Percentiles rank a stretch among this genome's conserved stretches.
These are phyloP conservation scores for Prinsepia uniflora DNA, from an alignment of 306 rosid species.

Conservation along the genomic window DNA sequence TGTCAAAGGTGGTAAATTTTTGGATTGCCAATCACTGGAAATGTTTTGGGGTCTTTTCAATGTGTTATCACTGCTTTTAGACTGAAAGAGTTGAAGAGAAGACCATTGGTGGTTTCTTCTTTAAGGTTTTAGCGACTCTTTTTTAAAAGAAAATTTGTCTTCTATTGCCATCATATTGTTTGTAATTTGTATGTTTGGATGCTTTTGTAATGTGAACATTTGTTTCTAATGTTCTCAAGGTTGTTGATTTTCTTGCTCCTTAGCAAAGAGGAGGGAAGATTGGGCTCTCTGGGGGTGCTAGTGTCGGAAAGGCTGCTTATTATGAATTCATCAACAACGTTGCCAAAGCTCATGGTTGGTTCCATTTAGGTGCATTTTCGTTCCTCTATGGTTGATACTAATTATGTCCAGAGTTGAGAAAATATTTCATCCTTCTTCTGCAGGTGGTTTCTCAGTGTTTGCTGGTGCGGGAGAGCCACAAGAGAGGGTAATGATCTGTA, in stretches of 20 bases:
- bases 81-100: background rate
- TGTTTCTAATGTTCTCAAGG: slow-evolving; percentile 32
- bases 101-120: background rate
- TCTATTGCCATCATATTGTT: background rate
- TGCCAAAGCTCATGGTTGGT: slow-evolving; percentile 88
- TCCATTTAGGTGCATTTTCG: background rate
- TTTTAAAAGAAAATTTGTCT: background rate
- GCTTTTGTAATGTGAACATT: background rate
- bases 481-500: slow-evolving; percentile 94
- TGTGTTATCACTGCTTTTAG: background rate
- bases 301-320: slow-evolving; percentile 87
- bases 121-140: background rate
- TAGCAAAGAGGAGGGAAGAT: slow-evolving; percentile 92
- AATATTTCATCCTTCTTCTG: slow-evolving; percentile 4
- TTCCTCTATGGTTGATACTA: background rate
- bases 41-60: background rate
- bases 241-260: slow-evolving; percentile 81
- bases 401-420: background rate
- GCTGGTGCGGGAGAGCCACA: slow-evolving; percentile 97
- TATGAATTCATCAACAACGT: slow-evolving; percentile 93
- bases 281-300: slow-evolving; percentile 86
- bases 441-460: slow-evolving; percentile 99
- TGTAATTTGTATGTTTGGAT: background rate
- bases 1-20: background rate
- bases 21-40: background rate